phyloP scores from a whole-genome alignment of 495 filamentous ascomycete genomes.

The Chaetomidium leptoderma region DNA sequence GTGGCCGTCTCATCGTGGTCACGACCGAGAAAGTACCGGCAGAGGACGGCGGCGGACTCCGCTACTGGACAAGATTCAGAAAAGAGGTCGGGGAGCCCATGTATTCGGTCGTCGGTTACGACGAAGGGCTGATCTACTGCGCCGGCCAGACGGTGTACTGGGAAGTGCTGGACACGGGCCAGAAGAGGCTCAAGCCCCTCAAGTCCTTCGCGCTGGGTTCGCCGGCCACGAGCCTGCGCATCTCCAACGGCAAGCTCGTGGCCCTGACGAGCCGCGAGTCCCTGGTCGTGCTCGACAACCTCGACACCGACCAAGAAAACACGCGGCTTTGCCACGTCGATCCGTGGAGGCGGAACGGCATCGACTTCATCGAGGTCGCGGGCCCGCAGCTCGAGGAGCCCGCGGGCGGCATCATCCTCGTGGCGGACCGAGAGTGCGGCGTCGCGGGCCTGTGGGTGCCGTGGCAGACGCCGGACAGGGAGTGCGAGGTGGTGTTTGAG shows the following conservation, averaged over 20 bases:
- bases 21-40: constrained; percentile 27
- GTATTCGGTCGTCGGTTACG: constrained; percentile 40
- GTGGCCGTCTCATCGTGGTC: constrained; percentile 46
- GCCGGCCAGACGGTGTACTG: constrained; percentile 41
- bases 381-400: constrained; percentile 20
- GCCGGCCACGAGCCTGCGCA: constrained; percentile 38
- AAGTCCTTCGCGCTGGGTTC: constrained; percentile 41
- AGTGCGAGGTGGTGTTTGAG: constrained; percentile 47
- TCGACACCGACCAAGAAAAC: neutral
- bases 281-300: constrained; percentile 41
- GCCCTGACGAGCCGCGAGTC: constrained; percentile 45
- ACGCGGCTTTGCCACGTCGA: constrained; percentile 32
- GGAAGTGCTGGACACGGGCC: constrained; percentile 41
- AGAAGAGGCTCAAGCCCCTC: constrained; percentile 41
- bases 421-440: constrained; percentile 46
- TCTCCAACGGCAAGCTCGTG: constrained; percentile 39
- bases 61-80: constrained; percentile 43
- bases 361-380: constrained; percentile 39
- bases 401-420: constrained; percentile 34
- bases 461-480: constrained; percentile 33
- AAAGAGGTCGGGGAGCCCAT: constrained; percentile 37
- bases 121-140: constrained; percentile 45
- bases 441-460: constrained; percentile 52
- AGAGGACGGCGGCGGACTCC: constrained; percentile 26
- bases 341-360: constrained; percentile 31